Evolutionary conservation across 148 eudicot species (phyloP).

Genomic region (Chenopodium berlandieri): DNA sequence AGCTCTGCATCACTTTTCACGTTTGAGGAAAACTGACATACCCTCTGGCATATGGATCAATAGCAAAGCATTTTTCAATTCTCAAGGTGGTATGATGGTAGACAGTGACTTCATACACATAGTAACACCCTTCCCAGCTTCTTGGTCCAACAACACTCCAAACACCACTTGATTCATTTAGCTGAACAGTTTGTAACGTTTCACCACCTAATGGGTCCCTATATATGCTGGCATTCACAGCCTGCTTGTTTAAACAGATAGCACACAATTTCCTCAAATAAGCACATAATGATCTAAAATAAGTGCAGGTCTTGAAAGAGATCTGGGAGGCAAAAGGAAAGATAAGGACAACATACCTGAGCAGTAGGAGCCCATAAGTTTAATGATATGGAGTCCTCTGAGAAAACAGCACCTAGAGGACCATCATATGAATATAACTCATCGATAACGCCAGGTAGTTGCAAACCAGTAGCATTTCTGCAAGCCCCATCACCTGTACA

Average conservation of each 20-base stretch:
- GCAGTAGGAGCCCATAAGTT: slow-evolving; percentile 98
- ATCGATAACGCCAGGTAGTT: slow-evolving; percentile 90
- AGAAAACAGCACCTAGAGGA: slow-evolving; percentile 81
- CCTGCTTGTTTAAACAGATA: slow-evolving; percentile 38
- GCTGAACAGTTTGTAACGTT: slow-evolving; percentile 59
- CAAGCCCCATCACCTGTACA: slow-evolving; percentile 56
- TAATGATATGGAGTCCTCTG: slow-evolving; percentile 58
- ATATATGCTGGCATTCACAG: slow-evolving; percentile 57
- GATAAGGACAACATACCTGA: slow-evolving; percentile 44
- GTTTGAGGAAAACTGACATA: slow-evolving; percentile 33
- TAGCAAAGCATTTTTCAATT: slow-evolving; percentile 75
- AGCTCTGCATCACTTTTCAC: neutral
- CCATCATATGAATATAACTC: slow-evolving; percentile 79
- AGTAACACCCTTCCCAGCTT: slow-evolving; percentile 90
- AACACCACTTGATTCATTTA: slow-evolving; percentile 69
- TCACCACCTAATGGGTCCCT: slow-evolving; percentile 47
- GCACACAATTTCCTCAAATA: neutral
- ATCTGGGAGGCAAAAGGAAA: neutral
- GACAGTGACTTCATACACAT: slow-evolving; percentile 85
- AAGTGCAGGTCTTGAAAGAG: neutral
- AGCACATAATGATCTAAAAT: neutral
- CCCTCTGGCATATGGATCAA: slow-evolving; percentile 99
- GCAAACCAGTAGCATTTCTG: slow-evolving; percentile 67
- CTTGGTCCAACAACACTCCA: slow-evolving; percentile 75
- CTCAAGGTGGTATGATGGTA: slow-evolving; percentile 76